A percentile compares a stretch with the other conserved stretches of the same genome.
phyloP scores from a whole-genome alignment of 2,329 filamentous ascomycete species.

The Beauveria scarabaeidicola region DNA sequence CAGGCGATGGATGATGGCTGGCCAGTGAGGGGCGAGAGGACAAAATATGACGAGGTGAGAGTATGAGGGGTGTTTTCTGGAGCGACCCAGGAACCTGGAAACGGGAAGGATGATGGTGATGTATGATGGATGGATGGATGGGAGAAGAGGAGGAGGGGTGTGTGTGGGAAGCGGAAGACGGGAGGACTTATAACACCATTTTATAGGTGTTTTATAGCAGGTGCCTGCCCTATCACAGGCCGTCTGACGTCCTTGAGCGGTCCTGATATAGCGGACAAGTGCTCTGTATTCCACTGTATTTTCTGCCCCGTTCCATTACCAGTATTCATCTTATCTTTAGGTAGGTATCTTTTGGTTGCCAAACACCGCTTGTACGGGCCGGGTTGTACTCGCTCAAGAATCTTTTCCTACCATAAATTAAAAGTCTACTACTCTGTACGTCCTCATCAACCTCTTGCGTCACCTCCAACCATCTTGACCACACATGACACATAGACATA shows the following conservation, averaged over 20 bases:
- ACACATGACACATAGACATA: background rate
- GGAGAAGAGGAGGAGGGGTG: background rate
- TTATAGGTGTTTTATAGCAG: background rate
- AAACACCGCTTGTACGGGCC: too few species aligned
- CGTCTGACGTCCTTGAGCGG: background rate
- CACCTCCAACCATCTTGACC: background rate
- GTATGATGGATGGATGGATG: background rate
- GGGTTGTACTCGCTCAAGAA: too few species aligned
- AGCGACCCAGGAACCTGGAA: slow-evolving; percentile 6
- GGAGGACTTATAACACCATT: background rate
- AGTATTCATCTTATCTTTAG: too few species aligned
- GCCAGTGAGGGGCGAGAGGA: background rate
- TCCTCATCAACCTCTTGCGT: background rate
- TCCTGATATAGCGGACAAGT: background rate
- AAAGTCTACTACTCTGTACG: too few species aligned
- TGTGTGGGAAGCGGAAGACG: background rate
- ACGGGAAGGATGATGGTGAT: background rate
- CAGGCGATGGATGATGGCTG: background rate
- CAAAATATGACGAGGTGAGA: background rate
- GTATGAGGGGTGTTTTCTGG: background rate
- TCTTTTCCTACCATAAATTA: too few species aligned
- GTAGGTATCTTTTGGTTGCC: too few species aligned
- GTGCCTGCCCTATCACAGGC: background rate
- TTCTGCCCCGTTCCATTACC: too few species aligned
- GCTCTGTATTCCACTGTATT: background rate